Evolutionary conservation across 208 protist genomes (phyloP), one percentile per base, ranked within the genome.

Genomic region (Jaenimonas drosophilae): DNA sequence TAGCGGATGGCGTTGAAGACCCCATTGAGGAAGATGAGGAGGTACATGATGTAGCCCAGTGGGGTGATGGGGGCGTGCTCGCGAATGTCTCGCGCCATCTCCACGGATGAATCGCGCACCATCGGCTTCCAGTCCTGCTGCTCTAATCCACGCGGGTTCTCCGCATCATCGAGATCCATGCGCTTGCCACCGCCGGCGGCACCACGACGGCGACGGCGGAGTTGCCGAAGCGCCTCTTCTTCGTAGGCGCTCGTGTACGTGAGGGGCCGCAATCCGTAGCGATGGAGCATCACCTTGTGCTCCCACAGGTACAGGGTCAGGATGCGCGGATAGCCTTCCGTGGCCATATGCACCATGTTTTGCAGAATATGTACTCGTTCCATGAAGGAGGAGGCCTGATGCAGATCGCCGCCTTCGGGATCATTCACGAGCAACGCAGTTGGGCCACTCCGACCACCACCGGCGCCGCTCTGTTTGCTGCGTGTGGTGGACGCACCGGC

Each of bases 331-430:
- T 90, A 94, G 43, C 81, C 86, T 50, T 90, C 79, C 26, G 76
- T 87, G 70, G 86, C 86, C 81, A 94, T 94, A 66, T 94, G 86
- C n/a, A 80, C 41, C 9, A 94, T 90, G 60, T 90, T 90, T 30
- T 78, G 76, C 14, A 94, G 53, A 52, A 90, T 85, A 29, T 49
- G 49, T 33, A 73, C 52, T 39, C 72, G 65, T 41, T 80, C 61
- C 12, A 24, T 20, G 42, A 39, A 73, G 19, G 66, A 73, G 37
- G 53, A 59, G 16, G 81, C 70, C 52, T 76, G 73, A 23, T 44
- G 27, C 48, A 90, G 83, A 52, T 91, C 86, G 41, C 86, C 80
- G 41, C 86, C 81, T 48, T 94, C 81, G 7, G 81, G 80, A 58
- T 91, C 81, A 34, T 90, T 54, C 34, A 91, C 77, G 39, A 94